Evolutionary conservation across 2,329 filamentous ascomycete species (phyloP), one percentile per base, ranked within the genome.

Genomic region (Knoxdaviesia capensis): DNA sequence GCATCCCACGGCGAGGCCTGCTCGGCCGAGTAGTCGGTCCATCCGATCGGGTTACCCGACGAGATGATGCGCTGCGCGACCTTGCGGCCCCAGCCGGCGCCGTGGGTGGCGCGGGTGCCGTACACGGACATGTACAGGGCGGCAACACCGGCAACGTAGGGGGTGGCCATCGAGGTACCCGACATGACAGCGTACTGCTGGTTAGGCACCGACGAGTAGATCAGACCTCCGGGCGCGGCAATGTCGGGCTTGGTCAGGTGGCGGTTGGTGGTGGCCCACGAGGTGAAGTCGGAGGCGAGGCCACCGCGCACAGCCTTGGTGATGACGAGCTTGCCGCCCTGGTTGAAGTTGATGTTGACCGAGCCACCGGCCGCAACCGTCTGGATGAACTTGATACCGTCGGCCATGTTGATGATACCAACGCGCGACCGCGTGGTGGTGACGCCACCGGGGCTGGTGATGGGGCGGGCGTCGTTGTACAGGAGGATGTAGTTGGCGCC

Each of bases 91-190:
- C 59, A 53, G 1, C 49, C 51, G 7, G 50, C 48, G 3, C 63
- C 63, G 43, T 64, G 54, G 1, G 53, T 45, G 41, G 53, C 51
- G 10, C 62, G 57, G 1, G 63, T 62, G 2, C 63, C 63, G 41
- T 60, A 52, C 29, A 59, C 50, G 6, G 59, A 55, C 37, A 66
- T 57, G 46, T 62, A 66, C 30, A 68, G 51, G 6, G 63, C 64
- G 4, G 62, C 63, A n/a, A 67, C 55, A 9, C 66, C 69, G 34
- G 68, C 66, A 29, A 69, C 57, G 44, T 69, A 69, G 0, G 69
- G 69, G 5, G 63, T 63, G 1, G 69, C 63, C 69, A 74, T 73
- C 1, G 66, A 71, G 0, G 71, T 74, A 38, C 70, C 70, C 38
- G 60, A 65, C 42, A 66, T 54, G 6, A 65, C 55, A 9, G 59